These are phyloP conservation scores for Trichoderma asperellum DNA, from an alignment of 2,329 filamentous ascomycete species.

Conservation along the genomic window DNA sequence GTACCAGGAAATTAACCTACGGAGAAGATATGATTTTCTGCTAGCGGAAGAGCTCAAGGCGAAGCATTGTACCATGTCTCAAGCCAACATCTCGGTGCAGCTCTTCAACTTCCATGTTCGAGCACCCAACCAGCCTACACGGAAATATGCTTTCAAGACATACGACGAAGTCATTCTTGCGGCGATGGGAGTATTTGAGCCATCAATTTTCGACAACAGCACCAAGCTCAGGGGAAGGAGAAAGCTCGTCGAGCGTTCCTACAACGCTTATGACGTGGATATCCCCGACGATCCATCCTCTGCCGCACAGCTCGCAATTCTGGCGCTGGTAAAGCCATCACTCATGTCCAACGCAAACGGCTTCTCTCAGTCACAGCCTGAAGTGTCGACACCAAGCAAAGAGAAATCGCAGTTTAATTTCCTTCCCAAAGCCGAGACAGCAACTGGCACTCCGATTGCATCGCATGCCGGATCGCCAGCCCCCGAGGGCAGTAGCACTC, in stretches of 20 bases:
- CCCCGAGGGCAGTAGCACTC: constrained; percentile 75
- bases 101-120: constrained; percentile 89
- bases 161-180: constrained; percentile 97
- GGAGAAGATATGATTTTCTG: constrained; percentile 86
- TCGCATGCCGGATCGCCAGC: constrained; percentile 87
- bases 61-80: constrained; percentile 88
- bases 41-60: constrained; percentile 95
- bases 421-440: constrained; percentile 66
- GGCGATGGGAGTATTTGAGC: constrained; percentile 92
- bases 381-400: constrained; percentile 63
- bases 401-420: constrained; percentile 71
- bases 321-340: constrained; percentile 64
- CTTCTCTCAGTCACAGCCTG: constrained; percentile 48
- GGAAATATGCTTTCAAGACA: constrained; percentile 93
- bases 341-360: constrained; percentile 53
- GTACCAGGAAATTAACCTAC: constrained; percentile 91
- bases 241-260: constrained; percentile 82
- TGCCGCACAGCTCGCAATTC: constrained; percentile 73
- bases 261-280: constrained; percentile 90
- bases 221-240: constrained; percentile 78
- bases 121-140: constrained; percentile 82
- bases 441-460: constrained; percentile 77
- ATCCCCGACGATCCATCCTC: constrained; percentile 87
- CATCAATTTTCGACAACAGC: constrained; percentile 80
- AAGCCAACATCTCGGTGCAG: constrained; percentile 86